Evolutionary conservation across 2,329 filamentous ascomycete species (phyloP).

Genomic region (Alternaria longipes): DNA sequence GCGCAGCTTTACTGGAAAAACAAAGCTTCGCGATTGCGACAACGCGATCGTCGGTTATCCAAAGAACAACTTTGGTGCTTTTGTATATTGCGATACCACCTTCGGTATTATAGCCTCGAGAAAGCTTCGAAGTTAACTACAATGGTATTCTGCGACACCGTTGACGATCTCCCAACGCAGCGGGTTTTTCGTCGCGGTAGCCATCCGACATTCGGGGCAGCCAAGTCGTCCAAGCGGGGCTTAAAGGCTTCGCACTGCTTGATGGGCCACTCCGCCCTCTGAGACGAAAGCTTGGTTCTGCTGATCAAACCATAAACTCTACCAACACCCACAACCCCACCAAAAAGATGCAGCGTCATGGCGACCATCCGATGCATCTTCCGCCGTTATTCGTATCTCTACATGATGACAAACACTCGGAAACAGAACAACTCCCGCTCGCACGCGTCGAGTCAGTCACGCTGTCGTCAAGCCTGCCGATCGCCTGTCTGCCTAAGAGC

Average conservation of each 20-base stretch:
- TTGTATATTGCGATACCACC: neutral
- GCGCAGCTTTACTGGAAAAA: neutral
- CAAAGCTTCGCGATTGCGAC: slow-evolving; percentile 1
- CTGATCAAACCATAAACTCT: neutral
- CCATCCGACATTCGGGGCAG: slow-evolving; percentile 3
- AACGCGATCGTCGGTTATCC: neutral
- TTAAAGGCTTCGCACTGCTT: slow-evolving; percentile 15
- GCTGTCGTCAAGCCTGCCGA: slow-evolving; percentile 4
- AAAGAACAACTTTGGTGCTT: neutral
- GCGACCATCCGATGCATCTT: neutral
- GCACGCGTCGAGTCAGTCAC: neutral
- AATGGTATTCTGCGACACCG: neutral
- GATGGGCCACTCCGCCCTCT: neutral
- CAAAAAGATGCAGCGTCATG: neutral
- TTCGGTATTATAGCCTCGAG: neutral
- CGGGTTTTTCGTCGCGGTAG: neutral
- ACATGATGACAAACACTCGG: neutral
- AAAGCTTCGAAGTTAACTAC: neutral
- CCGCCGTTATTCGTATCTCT: neutral
- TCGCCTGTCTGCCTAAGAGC: neutral
- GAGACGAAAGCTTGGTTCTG: slow-evolving; percentile 5
- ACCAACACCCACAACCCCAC: slow-evolving; percentile 1
- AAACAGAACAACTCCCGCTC: neutral
- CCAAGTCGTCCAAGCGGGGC: slow-evolving; percentile 8
- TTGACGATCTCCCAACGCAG: neutral